Evolutionary conservation across 2,329 filamentous ascomycete genomes (phyloP).

Genomic region (Ascochyta pisi): DNA sequence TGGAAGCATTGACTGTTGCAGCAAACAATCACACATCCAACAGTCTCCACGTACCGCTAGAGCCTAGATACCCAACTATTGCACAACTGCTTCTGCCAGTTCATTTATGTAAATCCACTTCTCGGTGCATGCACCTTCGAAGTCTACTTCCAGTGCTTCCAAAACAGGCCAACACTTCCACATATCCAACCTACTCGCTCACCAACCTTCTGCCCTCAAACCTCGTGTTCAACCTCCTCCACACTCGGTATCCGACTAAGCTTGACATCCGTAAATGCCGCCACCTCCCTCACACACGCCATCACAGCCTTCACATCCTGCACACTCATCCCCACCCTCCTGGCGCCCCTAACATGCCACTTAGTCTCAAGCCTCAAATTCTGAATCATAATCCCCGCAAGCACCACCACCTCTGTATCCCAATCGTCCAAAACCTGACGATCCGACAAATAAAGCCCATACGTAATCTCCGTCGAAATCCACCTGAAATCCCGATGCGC

Average conservation of each 20-base stretch:
- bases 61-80: too few relatives aligned
- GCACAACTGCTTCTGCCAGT: too few relatives aligned
- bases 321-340: constrained; percentile 56
- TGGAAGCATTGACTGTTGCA: too few relatives aligned
- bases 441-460: constrained; percentile 65
- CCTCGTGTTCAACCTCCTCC: constrained; percentile 43
- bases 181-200: not conserved
- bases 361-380: constrained; percentile 61
- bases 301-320: constrained; percentile 54
- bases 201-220: constrained; percentile 16
- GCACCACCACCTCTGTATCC: constrained; percentile 63
- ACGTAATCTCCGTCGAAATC: constrained; percentile 58
- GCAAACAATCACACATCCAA: too few relatives aligned
- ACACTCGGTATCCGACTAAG: constrained; percentile 39
- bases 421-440: constrained; percentile 61
- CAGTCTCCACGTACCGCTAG: too few relatives aligned
- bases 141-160: too few relatives aligned
- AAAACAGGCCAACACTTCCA: too few relatives aligned
- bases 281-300: constrained; percentile 46
- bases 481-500: constrained; percentile 56
- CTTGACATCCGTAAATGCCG: constrained; percentile 33
- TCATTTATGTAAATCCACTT: too few relatives aligned
- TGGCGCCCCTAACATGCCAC: constrained; percentile 62
- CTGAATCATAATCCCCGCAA: constrained; percentile 65
- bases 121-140: too few relatives aligned